Base-by-base conservation (phyloP, 345 rosid species). In the Carallia brachiata region DNA sequence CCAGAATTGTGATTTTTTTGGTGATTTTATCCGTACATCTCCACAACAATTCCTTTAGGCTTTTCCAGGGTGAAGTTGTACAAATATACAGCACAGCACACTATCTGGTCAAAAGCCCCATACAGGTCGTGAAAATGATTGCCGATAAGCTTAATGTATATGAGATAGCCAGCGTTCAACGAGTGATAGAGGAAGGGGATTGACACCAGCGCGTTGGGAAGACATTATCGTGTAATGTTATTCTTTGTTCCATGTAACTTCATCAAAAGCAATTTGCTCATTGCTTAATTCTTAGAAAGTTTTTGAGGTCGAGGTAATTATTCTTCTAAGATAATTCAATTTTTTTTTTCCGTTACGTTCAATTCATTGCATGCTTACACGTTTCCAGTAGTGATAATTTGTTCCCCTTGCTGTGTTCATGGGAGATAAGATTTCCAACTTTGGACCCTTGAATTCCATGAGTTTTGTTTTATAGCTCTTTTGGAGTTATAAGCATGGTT, bases 1-100 rank as follows among this genome's bases (percentile, higher is more conserved):
- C 48, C 48, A 40, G 48, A 40, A 40, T 10, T 40, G 15, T 40
- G 48, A 62, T 66, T 72, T 70, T 80, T 36, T 0, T 23, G 69
- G 70, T 52, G 61, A 77, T 73, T 65, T 54, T 62, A 62, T 69
- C 73, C 70, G 62, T 72, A 47, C 50, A 52, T 28, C 68, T 62
- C 76, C 50, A 62, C 44, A 30, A 60, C 44, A 74, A 82, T 80
- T 83, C 61, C 65, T 70, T 79, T 68, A 6, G 63, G 79, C 77
- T 76, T 81, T 73, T 75, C 61, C 57, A 37, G 32, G 92, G 87
- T 85, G 88, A 88, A 91, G 96, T 82, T 87, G 96, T 88, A 81
- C 84, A 87, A 83, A 81, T 63, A 88, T 80, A 78, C 91, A 83
- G 77, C 86, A 84, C 91, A 23, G 23, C 23, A 23, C 23, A 40